Conservation (phyloP, 495 filamentous ascomycete species). For the Penicillium paradoxum region DNA sequence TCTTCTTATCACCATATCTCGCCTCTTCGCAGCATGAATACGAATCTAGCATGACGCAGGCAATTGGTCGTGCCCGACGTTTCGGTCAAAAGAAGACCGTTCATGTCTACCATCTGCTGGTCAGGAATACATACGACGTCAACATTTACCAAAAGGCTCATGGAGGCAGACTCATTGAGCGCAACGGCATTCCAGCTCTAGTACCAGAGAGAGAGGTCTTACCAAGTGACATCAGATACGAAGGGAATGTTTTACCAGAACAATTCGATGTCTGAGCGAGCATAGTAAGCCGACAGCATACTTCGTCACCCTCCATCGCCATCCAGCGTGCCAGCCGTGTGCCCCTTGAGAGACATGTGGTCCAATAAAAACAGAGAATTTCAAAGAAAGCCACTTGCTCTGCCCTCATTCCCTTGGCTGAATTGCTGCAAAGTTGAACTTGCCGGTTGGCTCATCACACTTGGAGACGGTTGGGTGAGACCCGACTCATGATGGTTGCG, state of each 20-base stretch:
- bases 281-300: too few species aligned
- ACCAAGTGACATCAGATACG: not conserved
- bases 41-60: slow-evolving; percentile 60
- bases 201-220: not conserved
- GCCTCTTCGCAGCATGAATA: slow-evolving; percentile 53
- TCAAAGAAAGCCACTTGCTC: too few species aligned
- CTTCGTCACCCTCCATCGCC: too few species aligned
- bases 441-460: not conserved
- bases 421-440: not conserved
- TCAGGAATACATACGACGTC: slow-evolving; percentile 63
- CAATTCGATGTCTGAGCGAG: not conserved
- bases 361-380: too few species aligned
- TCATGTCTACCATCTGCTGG: slow-evolving; percentile 64
- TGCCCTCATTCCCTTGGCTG: too few species aligned
- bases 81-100: slow-evolving; percentile 65
- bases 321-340: too few species aligned
- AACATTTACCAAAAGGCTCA: slow-evolving; percentile 52
- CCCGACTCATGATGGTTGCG: too few species aligned
- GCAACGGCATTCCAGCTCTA: not conserved
- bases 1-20: slow-evolving; percentile 64
- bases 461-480: too few species aligned
- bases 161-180: slow-evolving; percentile 23
- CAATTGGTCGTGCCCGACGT: slow-evolving; percentile 62
- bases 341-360: too few species aligned
- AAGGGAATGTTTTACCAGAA: not conserved